Conservation (phyloP, 352 stramenopile species). For the Phytophthora fragariae region DNA sequence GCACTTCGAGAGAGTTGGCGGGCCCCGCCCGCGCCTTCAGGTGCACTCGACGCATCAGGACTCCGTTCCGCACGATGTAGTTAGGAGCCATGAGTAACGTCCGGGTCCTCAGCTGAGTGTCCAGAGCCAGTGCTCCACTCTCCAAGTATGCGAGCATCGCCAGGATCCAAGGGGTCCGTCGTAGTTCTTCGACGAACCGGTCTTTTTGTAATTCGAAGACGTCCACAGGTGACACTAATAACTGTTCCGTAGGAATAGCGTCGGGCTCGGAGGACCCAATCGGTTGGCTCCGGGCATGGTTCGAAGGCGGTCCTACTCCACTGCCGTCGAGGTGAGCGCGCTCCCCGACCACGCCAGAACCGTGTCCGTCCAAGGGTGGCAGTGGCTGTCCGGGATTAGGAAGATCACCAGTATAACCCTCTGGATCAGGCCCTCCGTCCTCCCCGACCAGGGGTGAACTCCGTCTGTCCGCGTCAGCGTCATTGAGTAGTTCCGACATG, state of each 20-base stretch:
- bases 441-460: not conserved
- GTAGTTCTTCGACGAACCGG: not conserved
- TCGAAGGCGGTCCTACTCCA: not conserved
- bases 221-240: not conserved
- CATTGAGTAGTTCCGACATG: too few species aligned
- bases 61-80: not conserved
- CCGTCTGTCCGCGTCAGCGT: too few species aligned
- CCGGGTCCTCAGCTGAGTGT: not conserved
- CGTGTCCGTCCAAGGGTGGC: not conserved
- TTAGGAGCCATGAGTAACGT: not conserved
- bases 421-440: not conserved
- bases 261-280: not conserved
- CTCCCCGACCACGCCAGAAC: not conserved
- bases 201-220: not conserved
- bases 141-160: not conserved
- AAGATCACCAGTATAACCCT: too few species aligned
- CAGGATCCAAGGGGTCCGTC: not conserved
- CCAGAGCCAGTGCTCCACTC: not conserved
- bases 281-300: not conserved
- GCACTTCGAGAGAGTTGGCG: not conserved
- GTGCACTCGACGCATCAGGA: not conserved
- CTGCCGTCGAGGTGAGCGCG: not conserved
- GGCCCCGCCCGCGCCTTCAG: not conserved
- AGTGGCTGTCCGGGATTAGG: too few species aligned
- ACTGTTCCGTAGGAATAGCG: not conserved